Evolutionary conservation across 2,329 filamentous ascomycete genomes (phyloP).

Genomic region (Fusarium tjaetaba): DNA sequence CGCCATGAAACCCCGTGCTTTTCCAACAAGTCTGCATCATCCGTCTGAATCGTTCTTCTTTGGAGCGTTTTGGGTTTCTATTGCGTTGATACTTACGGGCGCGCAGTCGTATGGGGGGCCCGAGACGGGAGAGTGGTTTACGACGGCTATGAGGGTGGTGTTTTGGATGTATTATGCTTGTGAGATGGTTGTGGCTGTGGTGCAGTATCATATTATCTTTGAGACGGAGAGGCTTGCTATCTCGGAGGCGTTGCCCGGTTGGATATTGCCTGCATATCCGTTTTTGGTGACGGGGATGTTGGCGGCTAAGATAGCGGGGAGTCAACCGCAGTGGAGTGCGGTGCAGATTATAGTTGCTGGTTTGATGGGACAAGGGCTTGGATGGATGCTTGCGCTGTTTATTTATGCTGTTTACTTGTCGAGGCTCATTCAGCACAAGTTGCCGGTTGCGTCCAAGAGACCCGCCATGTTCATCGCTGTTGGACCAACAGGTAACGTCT

Average conservation of each 20-base stretch:
- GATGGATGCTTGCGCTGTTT: conserved; percentile 22
- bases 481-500: not conserved
- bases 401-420: conserved; percentile 20
- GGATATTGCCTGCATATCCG: conserved; percentile 21
- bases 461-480: conserved; percentile 19
- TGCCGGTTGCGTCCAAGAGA: not conserved
- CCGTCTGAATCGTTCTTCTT: conserved; percentile 22
- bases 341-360: conserved; percentile 16
- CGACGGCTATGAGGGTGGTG: not conserved
- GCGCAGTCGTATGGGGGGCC: conserved; percentile 19
- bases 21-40: conserved; percentile 13
- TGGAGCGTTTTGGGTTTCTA: conserved; percentile 11
- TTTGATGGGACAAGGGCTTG: conserved; percentile 17
- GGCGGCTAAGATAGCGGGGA: conserved; percentile 4
- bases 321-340: conserved; percentile 15
- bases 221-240: conserved; percentile 7
- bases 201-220: conserved; percentile 14
- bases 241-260: conserved; percentile 5
- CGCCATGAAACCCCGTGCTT: conserved; percentile 3
- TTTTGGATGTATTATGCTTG: conserved; percentile 29
- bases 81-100: conserved; percentile 10
- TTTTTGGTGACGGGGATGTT: conserved; percentile 21
- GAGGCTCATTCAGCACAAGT: conserved; percentile 13
- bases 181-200: conserved; percentile 15
- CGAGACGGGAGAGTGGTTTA: not conserved